phyloP scores from a whole-genome alignment of 2,329 filamentous ascomycete genomes.

The Cryphonectria naterciae region DNA sequence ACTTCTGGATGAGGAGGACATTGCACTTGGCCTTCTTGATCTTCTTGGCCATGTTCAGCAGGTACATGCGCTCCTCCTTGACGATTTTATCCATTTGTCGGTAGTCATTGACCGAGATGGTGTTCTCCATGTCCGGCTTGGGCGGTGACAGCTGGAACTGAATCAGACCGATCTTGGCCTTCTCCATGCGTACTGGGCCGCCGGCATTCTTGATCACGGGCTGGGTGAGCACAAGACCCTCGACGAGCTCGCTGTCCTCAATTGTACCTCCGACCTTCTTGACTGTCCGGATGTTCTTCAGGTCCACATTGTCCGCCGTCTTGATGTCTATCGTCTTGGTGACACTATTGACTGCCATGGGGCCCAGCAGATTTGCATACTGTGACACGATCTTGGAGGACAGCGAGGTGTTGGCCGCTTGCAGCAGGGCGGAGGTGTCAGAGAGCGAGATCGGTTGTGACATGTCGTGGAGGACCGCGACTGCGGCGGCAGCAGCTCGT shows the following conservation, averaged over 20 bases:
- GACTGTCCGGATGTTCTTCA: constrained; percentile 94
- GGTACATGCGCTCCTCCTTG: constrained; percentile 97
- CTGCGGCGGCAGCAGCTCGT: constrained; percentile 85
- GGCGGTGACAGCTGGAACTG: constrained; percentile 98
- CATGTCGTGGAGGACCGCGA: constrained; percentile 91
- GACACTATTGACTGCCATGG: constrained; percentile 97
- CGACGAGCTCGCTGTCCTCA: constrained; percentile 96
- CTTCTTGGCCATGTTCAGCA: constrained; percentile 99
- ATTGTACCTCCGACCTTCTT: constrained; percentile 99
- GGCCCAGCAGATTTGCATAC: constrained; percentile 91
- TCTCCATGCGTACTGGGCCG: constrained; percentile 91
- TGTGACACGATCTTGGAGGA: constrained; percentile 99
- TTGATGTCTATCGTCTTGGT: constrained; percentile 94
- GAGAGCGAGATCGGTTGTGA: constrained; percentile 88
- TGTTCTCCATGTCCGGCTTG: constrained; percentile 99
- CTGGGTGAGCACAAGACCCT: constrained; percentile 91
- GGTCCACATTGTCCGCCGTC: constrained; percentile 93
- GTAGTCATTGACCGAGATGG: constrained; percentile 99
- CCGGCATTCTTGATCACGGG: constrained; percentile 91
- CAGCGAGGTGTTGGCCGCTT: constrained; percentile 94
- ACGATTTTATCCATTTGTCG: constrained; percentile 99
- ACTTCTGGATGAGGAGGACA: constrained; percentile 97
- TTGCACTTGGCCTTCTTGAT: constrained; percentile 99
- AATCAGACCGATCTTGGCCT: constrained; percentile 94
- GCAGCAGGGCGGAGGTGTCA: constrained; percentile 87